Evolutionary conservation across 768 basidiomycete genomes (phyloP), one percentile per base, ranked within the genome.

Genomic region (Auricularia heimuer): DNA sequence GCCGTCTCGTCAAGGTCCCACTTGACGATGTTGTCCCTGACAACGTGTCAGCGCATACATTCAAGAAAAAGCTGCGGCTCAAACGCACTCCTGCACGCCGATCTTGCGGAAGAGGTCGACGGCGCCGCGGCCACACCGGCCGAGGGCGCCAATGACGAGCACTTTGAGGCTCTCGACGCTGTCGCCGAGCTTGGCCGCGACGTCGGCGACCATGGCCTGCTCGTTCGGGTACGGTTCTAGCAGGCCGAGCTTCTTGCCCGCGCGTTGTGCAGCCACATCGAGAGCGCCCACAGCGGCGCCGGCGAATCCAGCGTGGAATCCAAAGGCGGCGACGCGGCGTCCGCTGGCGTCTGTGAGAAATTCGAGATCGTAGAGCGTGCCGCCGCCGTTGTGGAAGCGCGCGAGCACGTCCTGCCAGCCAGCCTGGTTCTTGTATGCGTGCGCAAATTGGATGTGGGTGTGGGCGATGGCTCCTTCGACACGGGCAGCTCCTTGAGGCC

Each of bases 1-100:
- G 89, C 90, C 6, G 97, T 99, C 79, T 99, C 97, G 2, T 81
- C 90, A 81, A 99, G 78, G 75, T 99, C 97, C 97, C 97, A 98
- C 82, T 98, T 95, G 77, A 92, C 34, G 71, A 99, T 97, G 73
- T 98, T 87, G 64, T 92, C 85, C 69, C 95, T 98, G 75, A 1
- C 3, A 8, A 7, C 62, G 64, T 64, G 54, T 64, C 42, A 65
- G 58, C 54, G 36, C 42, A 56, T 60, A 33, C 24, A 63, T 39
- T 21, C 37, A 33, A 36, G 36, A 34, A 45, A 39, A 54, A 29
- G n/a, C 24, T 10, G 44, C 18, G 37, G 37, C 36, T n/a, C 14
- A 61, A n/a, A 83, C 92, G 67, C 71, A 96, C 95, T 96, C 94
- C 61, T 88, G 83, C 37, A 99, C 78, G n/a, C 96, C 96, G 65